These are phyloP conservation scores for Talaromyces sp. DNA, from an alignment of 2,329 filamentous ascomycete genomes.

Conservation along the genomic window DNA sequence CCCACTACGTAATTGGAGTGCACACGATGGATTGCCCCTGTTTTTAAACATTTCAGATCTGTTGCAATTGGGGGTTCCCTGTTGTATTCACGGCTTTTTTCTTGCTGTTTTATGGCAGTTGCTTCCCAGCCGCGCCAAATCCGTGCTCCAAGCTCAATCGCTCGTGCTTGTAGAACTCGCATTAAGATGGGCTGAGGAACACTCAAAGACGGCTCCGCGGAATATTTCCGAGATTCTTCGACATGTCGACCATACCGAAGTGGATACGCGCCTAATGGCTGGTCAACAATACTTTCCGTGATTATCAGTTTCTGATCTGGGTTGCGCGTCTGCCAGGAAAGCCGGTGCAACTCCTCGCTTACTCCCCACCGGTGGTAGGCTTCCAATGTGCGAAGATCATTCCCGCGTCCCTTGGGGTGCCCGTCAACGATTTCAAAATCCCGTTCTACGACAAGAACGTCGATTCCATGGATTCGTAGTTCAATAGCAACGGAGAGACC, in stretches of 20 bases:
- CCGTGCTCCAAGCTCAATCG: constrained; percentile 2
- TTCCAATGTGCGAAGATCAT: constrained; percentile 2
- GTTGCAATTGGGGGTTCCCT: background rate
- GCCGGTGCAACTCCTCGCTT: background rate
- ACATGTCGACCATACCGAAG: constrained; percentile 2
- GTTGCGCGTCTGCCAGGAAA: constrained; percentile 3
- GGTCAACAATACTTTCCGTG: background rate
- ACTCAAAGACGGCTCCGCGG: constrained; percentile 1
- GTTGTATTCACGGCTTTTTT: background rate
- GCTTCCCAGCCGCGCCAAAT: constrained; percentile 3
- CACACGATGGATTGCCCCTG: background rate
- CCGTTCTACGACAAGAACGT: background rate
- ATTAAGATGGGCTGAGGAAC: background rate
- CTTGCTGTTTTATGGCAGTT: background rate
- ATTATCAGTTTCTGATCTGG: constrained; percentile 1
- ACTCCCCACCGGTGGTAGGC: background rate
- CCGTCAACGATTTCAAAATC: constrained; percentile 1
- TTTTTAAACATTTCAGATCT: background rate
- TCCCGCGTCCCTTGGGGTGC: constrained; percentile 1
- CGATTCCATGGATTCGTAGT: background rate
- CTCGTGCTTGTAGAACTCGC: background rate
- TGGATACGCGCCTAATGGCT: background rate
- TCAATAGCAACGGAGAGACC: background rate
- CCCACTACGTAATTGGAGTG: background rate
- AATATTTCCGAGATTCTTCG: background rate